Base-by-base conservation (phyloP, 441 rosid species). In the Manihot esculenta region DNA sequence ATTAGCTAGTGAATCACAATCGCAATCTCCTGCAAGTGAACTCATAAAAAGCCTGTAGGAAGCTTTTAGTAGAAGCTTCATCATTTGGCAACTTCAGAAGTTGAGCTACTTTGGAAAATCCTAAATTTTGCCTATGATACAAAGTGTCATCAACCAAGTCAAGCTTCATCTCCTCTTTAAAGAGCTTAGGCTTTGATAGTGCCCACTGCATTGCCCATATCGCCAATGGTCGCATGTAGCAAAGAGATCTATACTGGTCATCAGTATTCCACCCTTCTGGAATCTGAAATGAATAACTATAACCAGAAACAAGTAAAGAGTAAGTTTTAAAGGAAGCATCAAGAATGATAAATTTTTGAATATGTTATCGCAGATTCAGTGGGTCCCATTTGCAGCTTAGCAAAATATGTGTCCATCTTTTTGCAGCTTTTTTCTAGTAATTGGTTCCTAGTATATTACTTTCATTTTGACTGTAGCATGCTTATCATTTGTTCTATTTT, bases 121-220 rank as follows among this genome's bases (percentile, higher is more conserved):
- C 89, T 0, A 72, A 79, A 69, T 87, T 87, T 55, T 83, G 85
- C 66, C 66, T 67, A 23, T 58, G 76, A 56, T 70, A 80, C 81
- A 15, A 65, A 35, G 24, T 62, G 66, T 21, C 74, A 57, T 70
- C 71, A 72, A 7, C 23, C 62, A 70, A 70, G 67, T 50, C 79
- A 30, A 51, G 59, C 18, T 53, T 66, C 75, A 30, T 58, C 54
- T 54, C 78, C 73, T 82, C 69, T 57, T 26, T 50, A 18, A 53
- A 66, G 26, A 72, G 67, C 66, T 72, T 81, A 0, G 86, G 79
- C 63, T 77, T 80, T 10, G 90, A 75, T 30, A 91, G 62, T 18
- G 96, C 96, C 97, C 95, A 91, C 67, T 91, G 98, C 95, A 90
- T 91, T 58, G 86, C 92, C 98, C 98, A 91, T 77, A 94, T 89